Evolutionary conservation across 805 yeast species (phyloP).

Genomic region (Yamadazyma phyllophila): DNA sequence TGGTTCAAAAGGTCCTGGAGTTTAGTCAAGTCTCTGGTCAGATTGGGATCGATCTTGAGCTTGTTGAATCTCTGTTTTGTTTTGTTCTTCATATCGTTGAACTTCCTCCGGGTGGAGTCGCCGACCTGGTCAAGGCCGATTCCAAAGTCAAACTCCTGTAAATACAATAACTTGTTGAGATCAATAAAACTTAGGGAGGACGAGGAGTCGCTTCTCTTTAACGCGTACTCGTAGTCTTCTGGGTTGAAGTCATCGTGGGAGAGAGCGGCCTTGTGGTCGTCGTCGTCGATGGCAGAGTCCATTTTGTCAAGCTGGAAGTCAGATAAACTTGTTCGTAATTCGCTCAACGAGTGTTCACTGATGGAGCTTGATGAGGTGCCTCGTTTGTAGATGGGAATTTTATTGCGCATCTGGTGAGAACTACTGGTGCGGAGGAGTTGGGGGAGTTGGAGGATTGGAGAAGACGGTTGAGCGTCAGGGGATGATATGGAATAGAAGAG

Average conservation of each 20-base stretch:
- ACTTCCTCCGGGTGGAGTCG: conserved; percentile 33
- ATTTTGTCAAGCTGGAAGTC: conserved; percentile 2
- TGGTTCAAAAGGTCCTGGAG: conserved; percentile 32
- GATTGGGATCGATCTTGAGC: conserved; percentile 19
- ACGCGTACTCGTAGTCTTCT: conserved; percentile 8
- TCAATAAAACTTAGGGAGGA: conserved; percentile 34
- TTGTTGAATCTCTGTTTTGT: conserved; percentile 31
- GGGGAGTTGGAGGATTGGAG: not conserved
- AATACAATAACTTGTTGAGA: conserved; percentile 33
- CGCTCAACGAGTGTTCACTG: conserved; percentile 13
- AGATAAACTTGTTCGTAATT: conserved; percentile 9
- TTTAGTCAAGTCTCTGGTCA: conserved; percentile 24
- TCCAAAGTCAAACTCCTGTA: conserved; percentile 45
- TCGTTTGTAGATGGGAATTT: conserved; percentile 2
- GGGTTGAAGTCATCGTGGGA: not conserved
- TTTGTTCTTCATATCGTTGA: conserved; percentile 34
- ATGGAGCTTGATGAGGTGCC: conserved; percentile 8
- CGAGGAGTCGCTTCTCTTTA: conserved; percentile 24
- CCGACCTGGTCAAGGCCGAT: conserved; percentile 34
- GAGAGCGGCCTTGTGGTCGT: not conserved
- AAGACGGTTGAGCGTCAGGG: no score
- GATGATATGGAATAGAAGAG: no score
- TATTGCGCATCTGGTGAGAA: conserved; percentile 4
- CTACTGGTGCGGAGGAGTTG: not conserved
- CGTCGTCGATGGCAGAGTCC: conserved; percentile 4